These are phyloP conservation scores for Speleostelium caveatum DNA, from an alignment of 78 protist genomes.

Conservation along the genomic window DNA sequence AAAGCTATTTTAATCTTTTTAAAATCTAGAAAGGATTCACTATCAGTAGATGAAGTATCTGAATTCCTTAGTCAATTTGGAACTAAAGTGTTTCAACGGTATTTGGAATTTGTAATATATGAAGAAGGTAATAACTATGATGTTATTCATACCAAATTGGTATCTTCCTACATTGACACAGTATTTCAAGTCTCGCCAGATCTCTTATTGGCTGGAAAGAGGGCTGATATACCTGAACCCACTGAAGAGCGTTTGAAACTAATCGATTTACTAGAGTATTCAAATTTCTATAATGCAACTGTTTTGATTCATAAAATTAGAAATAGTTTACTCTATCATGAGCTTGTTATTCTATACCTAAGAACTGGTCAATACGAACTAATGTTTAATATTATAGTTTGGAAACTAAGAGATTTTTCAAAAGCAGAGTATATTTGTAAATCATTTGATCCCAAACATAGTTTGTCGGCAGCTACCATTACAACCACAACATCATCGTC, in stretches of 20 bases:
- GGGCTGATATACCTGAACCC: conserved; percentile 13
- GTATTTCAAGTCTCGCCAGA: conserved; percentile 9
- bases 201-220: background rate
- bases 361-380: conserved; percentile 47
- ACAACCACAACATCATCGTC: background rate
- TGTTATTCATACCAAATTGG: conserved; percentile 40
- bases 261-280: conserved; percentile 31
- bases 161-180: conserved; percentile 27
- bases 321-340: conserved; percentile 37
- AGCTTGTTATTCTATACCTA: conserved; percentile 58
- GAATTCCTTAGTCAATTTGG: conserved; percentile 37
- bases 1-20: conserved; percentile 33
- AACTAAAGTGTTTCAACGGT: background rate
- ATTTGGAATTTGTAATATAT: conserved; percentile 41
- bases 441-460: conserved; percentile 32
- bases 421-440: conserved; percentile 62
- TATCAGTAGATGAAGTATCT: conserved; percentile 21
- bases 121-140: conserved; percentile 32
- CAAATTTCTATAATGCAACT: conserved; percentile 60
- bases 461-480: conserved; percentile 16
- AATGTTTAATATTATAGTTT: conserved; percentile 75
- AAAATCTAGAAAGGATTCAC: conserved; percentile 22
- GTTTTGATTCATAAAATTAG: background rate
- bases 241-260: conserved; percentile 15
- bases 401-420: conserved; percentile 53